Evolutionary conservation across 176 grass and related monocot species (phyloP).

Genomic region (Saccharum officinarum): DNA sequence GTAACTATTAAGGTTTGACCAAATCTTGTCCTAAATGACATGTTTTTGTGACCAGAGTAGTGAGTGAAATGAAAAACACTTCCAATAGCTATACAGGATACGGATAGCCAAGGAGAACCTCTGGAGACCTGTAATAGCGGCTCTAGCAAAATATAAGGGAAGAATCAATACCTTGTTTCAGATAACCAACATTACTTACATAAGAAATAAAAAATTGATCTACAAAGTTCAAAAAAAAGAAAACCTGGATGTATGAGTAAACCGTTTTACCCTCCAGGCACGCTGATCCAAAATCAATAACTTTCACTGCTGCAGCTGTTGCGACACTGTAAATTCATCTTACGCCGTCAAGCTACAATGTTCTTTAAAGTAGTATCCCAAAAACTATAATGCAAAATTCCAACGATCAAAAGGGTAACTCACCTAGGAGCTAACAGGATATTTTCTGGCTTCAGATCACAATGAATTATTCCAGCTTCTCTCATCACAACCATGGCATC

Average conservation of each 20-base stretch:
- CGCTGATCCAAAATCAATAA: slow-evolving; percentile 99
- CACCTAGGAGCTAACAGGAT: slow-evolving; percentile 84
- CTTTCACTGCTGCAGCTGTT: slow-evolving; percentile 87
- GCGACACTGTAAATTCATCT: slow-evolving; percentile 55
- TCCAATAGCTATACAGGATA: slow-evolving; percentile 63
- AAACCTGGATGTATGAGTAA: slow-evolving; percentile 97
- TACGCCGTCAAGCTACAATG: slow-evolving; percentile 28
- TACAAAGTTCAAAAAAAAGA: slow-evolving; percentile 25
- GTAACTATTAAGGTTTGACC: not conserved
- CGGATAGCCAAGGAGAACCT: slow-evolving; percentile 97
- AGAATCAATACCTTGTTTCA: slow-evolving; percentile 33
- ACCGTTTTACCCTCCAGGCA: slow-evolving; percentile 93
- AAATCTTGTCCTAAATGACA: not conserved
- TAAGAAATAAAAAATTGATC: slow-evolving; percentile 22
- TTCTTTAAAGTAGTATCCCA: not conserved
- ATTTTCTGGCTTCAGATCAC: slow-evolving; percentile 97
- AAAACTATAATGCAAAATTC: slow-evolving; percentile 34
- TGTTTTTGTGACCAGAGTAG: not conserved
- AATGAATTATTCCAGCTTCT: slow-evolving; percentile 98
- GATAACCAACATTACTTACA: slow-evolving; percentile 2
- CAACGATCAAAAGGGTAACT: slow-evolving; percentile 27
- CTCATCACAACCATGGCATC: slow-evolving; percentile 91
- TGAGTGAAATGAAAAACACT: slow-evolving; percentile 24
- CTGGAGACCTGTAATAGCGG: slow-evolving; percentile 97
- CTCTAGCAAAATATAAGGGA: slow-evolving; percentile 67